Percentiles rank a stretch among this genome's conserved stretches.
Evolutionary conservation across 441 rosid genomes (phyloP).

Genomic region (Metrosideros polymorpha): DNA sequence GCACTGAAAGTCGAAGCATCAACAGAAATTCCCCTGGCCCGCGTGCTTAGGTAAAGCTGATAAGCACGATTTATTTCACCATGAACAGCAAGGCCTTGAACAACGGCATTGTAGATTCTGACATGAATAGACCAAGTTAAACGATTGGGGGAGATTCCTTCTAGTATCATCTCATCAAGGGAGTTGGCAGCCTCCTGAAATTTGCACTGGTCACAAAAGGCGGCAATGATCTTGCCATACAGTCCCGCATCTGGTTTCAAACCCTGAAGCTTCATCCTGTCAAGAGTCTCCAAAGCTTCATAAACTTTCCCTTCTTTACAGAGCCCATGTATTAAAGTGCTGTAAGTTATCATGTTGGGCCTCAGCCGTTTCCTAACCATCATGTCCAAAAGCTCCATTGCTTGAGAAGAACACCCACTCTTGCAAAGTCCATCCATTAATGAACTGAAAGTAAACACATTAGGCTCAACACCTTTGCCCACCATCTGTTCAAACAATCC

Average conservation of each 20-base stretch:
- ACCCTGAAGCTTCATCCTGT: conserved; percentile 89
- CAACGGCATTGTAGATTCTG: conserved; percentile 51
- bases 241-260: conserved; percentile 81
- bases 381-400: conserved; percentile 46
- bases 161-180: conserved; percentile 82
- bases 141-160: conserved; percentile 49
- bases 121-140: conserved; percentile 75
- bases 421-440: conserved; percentile 88
- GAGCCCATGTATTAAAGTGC: conserved; percentile 59
- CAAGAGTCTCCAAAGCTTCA: conserved; percentile 66
- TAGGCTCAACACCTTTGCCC: conserved; percentile 57
- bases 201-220: conserved; percentile 43
- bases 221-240: conserved; percentile 60
- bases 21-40: conserved; percentile 57
- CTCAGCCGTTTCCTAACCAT: conserved; percentile 46
- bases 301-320: conserved; percentile 56
- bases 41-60: conserved; percentile 58
- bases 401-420: conserved; percentile 42
- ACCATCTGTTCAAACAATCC: conserved; percentile 65
- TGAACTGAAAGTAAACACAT: conserved; percentile 75
- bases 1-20: conserved; percentile 30
- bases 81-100: conserved; percentile 42
- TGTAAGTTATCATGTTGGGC: conserved; percentile 69
- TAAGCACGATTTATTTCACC: conserved; percentile 42
- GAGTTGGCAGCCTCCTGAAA: conserved; percentile 81